phyloP scores from a whole-genome alignment of 257 asterid genomes.

The Ehretia macrophylla region DNA sequence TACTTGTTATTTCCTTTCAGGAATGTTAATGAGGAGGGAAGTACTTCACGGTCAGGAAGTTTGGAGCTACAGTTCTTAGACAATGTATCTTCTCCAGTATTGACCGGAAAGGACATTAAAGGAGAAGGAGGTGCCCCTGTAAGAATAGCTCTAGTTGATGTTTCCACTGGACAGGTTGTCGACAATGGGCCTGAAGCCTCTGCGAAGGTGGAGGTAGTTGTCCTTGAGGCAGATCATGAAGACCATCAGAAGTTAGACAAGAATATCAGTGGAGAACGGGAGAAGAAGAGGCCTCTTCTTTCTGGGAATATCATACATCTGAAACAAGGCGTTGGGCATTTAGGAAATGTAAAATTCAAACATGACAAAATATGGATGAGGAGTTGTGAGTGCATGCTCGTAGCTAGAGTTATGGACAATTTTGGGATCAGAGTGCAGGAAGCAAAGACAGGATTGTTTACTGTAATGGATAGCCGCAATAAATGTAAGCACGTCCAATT shows the following conservation, averaged over 20 bases:
- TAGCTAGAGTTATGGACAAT: constrained; percentile 29
- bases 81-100: constrained; percentile 18
- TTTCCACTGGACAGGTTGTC: constrained; percentile 20
- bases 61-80: constrained; percentile 33
- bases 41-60: constrained; percentile 10
- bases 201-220: constrained; percentile 32
- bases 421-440: constrained; percentile 23
- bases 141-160: constrained; percentile 34
- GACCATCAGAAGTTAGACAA: constrained; percentile 21
- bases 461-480: constrained; percentile 9
- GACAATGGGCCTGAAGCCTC: constrained; percentile 34
- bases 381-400: constrained; percentile 30
- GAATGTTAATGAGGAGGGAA: constrained; percentile 16
- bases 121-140: constrained; percentile 25
- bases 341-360: constrained; percentile 26
- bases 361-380: constrained; percentile 15
- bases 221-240: constrained; percentile 28
- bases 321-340: constrained; percentile 26
- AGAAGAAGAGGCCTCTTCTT: constrained; percentile 34
- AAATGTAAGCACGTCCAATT: constrained; percentile 7
- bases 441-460: constrained; percentile 7
- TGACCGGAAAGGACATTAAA: constrained; percentile 37
- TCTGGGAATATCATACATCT: constrained; percentile 29
- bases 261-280: constrained; percentile 20
- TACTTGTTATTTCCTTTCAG: constrained; percentile 19